These are phyloP conservation scores for Globisporangium polare DNA, from an alignment of 352 stramenopile genomes.

Conservation along the genomic window DNA sequence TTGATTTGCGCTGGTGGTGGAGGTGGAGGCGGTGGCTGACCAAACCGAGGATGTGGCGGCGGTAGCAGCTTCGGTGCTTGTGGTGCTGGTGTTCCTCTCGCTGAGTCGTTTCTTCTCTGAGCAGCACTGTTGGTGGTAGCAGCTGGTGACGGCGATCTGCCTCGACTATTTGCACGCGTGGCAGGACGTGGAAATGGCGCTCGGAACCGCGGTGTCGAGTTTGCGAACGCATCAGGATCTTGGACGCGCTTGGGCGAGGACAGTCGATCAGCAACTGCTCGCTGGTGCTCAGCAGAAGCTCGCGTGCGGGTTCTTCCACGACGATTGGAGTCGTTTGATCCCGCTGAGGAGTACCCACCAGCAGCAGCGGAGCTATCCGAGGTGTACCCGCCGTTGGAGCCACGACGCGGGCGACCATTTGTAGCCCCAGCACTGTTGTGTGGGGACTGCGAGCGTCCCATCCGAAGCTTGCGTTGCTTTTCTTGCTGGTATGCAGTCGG, in stretches of 20 bases:
- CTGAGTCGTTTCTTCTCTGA: not conserved
- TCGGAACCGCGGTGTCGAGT: constrained; percentile 19
- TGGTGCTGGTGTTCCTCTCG: not conserved
- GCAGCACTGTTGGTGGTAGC: not conserved
- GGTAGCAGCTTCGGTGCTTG: not conserved
- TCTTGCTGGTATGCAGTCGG: constrained; percentile 81
- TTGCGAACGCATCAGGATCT: constrained; percentile 9
- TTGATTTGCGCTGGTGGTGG: constrained; percentile 4
- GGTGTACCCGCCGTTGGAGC: constrained; percentile 39
- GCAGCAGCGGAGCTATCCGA: constrained; percentile 60
- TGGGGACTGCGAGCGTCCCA: constrained; percentile 33
- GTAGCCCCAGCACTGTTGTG: not conserved
- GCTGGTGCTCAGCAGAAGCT: constrained; percentile 45
- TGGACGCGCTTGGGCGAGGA: constrained; percentile 44
- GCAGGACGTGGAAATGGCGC: constrained; percentile 23
- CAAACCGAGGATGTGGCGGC: constrained; percentile 2
- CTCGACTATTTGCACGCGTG: constrained; percentile 17
- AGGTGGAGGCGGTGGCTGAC: not conserved
- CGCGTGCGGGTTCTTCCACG: constrained; percentile 35
- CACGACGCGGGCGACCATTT: not conserved
- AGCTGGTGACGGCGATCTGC: constrained; percentile 25
- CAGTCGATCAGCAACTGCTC: constrained; percentile 47
- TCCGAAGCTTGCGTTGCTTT: constrained; percentile 49
- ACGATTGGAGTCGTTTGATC: constrained; percentile 45
- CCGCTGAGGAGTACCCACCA: constrained; percentile 57